Evolutionary conservation across 768 basidiomycete species (phyloP).

Genomic region (Dentipellis fragilis): DNA sequence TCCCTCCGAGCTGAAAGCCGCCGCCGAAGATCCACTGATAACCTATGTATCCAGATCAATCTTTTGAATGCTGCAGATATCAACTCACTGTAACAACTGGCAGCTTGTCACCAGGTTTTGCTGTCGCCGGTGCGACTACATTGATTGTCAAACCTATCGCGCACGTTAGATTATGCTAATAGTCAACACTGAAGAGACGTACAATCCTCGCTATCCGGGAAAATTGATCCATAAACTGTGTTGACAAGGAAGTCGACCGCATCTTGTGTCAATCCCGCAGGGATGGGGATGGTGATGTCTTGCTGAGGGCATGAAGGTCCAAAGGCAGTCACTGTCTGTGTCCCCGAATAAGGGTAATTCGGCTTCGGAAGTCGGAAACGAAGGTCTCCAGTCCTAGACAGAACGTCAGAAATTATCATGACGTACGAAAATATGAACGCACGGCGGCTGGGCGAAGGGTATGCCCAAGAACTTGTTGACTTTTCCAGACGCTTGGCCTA

Average conservation of each 20-base stretch:
- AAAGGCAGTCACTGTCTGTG: constrained; percentile 9
- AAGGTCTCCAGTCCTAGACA: constrained; percentile 1
- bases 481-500: constrained; percentile 2
- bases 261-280: background rate
- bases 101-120: constrained; percentile 7
- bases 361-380: constrained; percentile 11
- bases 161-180: background rate
- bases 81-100: constrained; percentile 12
- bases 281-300: background rate
- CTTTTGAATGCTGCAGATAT: background rate
- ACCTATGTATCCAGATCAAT: background rate
- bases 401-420: background rate
- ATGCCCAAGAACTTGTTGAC: constrained; percentile 11
- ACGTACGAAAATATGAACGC: background rate
- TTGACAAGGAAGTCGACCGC: background rate
- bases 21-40: constrained; percentile 22
- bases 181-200: background rate
- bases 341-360: constrained; percentile 6
- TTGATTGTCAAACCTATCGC: constrained; percentile 18
- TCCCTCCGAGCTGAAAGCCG: constrained; percentile 32
- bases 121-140: constrained; percentile 15
- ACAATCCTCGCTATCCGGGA: constrained; percentile 5
- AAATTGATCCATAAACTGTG: background rate
- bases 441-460: constrained; percentile 15
- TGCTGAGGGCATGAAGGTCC: constrained; percentile 18